Evolutionary conservation across 2,329 filamentous ascomycete genomes (phyloP), one percentile per base, ranked within the genome.

Genomic region (Ramularia endophylla): DNA sequence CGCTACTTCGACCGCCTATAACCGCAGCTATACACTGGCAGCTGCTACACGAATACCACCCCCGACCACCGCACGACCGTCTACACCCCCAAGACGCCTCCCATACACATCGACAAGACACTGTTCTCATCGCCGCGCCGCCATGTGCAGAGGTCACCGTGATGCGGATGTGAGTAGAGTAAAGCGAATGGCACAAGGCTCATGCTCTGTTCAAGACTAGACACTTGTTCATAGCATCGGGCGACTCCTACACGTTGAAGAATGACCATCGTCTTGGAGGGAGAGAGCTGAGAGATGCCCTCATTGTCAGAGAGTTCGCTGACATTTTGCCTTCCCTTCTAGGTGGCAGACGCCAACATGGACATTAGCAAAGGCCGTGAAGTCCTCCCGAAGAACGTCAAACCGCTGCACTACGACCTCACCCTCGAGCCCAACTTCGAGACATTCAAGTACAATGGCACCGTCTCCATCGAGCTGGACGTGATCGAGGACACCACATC

Each of bases 401-500:
- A 90, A 64, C 89, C 90, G n/a, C 69, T 75, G 28, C 88, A 97
- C 70, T 97, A 97, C 68, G 80, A 94, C 65, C 69, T 97, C 55
- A 92, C 86, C 1, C 74, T 97, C 48, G 92, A 97, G 70, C 88
- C 90, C 40, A 80, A 95, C 70, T 85, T 97, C 55, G 76, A 85
- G 56, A 88, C 83, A 51, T 87, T 92, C 66, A 87, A 80, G 50
- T 97, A 90, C 63, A 78, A 90, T 45, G 90, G 90, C 52, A 83
- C 75, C 8, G 88, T 95, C 38, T 68, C 80, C 43, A 89, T 97
- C 59, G 87, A 95, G 74, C 77, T 95, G 47, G 85, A 95, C 55
- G 85, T 95, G 28, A 75, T 78, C 47, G 81, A 95, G 62, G 85
- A 94, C 61, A 86, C 86, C 52, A 86, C 74, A 55, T 88, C 84